Conservation (phyloP, 371 early-diverging fungal species). For the Smittium mucronatum region DNA sequence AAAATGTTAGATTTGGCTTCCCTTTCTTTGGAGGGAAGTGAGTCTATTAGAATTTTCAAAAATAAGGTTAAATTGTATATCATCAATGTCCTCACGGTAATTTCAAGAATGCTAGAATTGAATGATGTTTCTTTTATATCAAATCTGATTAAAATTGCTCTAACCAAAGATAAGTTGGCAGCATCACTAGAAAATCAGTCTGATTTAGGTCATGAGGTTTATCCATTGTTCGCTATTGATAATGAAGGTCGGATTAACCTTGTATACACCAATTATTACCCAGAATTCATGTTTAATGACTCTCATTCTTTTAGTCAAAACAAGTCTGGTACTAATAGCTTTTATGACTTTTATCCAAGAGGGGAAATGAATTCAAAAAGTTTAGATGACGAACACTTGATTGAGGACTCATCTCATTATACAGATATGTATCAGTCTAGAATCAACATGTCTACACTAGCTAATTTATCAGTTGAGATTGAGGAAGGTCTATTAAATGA, state of each 20-base stretch:
- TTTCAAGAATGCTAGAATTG: no score
- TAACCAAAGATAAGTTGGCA: no score
- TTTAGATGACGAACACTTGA: neutral
- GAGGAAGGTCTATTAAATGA: neutral
- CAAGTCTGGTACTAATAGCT: neutral
- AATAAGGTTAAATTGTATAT: no score
- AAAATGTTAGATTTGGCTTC: no score
- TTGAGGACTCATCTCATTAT: neutral
- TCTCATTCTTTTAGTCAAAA: no score
- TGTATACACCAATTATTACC: neutral
- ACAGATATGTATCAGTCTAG: slow-evolving; percentile 2
- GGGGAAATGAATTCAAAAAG: no score
- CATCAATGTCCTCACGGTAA: no score
- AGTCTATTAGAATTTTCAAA: no score
- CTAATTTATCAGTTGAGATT: neutral
- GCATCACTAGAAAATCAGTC: no score
- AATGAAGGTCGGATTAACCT: neutral
- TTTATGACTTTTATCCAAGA: neutral
- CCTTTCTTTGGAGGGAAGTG: no score
- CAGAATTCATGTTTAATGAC: neutral
- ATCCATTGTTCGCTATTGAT: slow-evolving; percentile 10
- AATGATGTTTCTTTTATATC: no score
- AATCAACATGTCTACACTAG: neutral
- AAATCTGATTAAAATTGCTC: no score
- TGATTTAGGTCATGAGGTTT: neutral